Base-by-base conservation (phyloP, 2,329 filamentous ascomycete species). In the Chrysoporthe cubensis region DNA sequence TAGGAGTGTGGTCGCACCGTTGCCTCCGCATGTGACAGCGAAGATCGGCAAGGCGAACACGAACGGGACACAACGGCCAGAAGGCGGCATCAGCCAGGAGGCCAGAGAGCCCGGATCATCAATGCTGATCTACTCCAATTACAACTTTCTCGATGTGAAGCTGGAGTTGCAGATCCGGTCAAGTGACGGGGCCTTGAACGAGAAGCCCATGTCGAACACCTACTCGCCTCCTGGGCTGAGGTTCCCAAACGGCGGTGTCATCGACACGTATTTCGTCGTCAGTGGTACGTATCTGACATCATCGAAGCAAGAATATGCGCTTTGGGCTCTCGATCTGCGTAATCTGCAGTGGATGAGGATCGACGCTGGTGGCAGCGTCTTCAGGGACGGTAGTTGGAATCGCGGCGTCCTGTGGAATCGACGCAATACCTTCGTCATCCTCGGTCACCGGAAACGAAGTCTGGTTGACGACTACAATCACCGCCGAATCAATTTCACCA, bases 91-190 rank as follows among this genome's bases (percentile, higher is more conserved):
- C 70, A 84, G 83, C 71, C 83, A 85, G 65, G 86, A 89, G 71
- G 78, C 82, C 4, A 83, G 84, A 42, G 87, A 90, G 62, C 78
- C 85, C 0, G 87, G 86, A 7, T 88, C 87, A 1, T 90, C 88
- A 1, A 97, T 98, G 94, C 85, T 99, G 70, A 96, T 99, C 58
- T 99, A 99, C 78, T 98, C 95, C 34, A 99, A 99, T 77, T 99
- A 99, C 80, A 98, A 99, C 79, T 99, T 99, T 75, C 79, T 99
- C 66, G 95, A 99, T 74, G 96, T 99, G 72, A 98, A 97, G 77
- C 83, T 99, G 34, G 96, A 99, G 78, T 83, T 99, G 48, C 96
- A 98, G 78, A 88, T 99, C 60, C 88, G 96, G 64, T 84, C 91
- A 9, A 88, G 93, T 1, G 94, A 98, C 76, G 95, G 96, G 42